Base-by-base conservation (phyloP, 345 rosid species). In the Garcia nutans region DNA sequence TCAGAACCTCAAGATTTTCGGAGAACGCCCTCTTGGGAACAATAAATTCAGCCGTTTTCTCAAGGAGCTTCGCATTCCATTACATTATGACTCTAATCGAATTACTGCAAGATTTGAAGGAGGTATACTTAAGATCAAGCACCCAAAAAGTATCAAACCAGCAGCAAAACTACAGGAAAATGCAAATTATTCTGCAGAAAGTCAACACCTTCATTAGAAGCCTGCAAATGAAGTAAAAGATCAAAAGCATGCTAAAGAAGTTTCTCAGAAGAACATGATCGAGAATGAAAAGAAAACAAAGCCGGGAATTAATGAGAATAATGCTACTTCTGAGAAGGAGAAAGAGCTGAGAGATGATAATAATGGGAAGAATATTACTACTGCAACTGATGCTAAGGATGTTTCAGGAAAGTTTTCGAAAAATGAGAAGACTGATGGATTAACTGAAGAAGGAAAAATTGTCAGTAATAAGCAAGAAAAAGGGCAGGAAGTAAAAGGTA, bases 71-170 rank as follows among this genome's bases (percentile, higher is more conserved):
- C 79, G 79, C 23, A 63, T 85, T 71, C 75, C 60, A 0, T 31
- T 73, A 31, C 66, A 80, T 37, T 23, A 50, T 12, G 81, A 80
- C 5, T 31, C 63, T 8, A 77, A 76, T 56, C 10, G 64, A 37
- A 69, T 85, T 11, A 44, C 67, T 33, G 88, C 88, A 74, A 76
- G 75, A 65, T 83, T 78, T 20, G 84, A 83, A 78, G 82, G 78
- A 50, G 62, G 77, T 19, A 78, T 73, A 31, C 88, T 85, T 33
- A 72, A 70, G 45, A 13, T 85, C 65, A 82, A 78, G 62, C 80
- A 73, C 47, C 77, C 84, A 49, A 80, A 52, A 17, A 75, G 16
- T 2, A 8, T 9, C 28, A 58, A 7, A 2, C 62, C 44, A 59
- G 13, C 81, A 78, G 54, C 74, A 59, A 62, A 70, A 45, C 19